Base-by-base conservation (phyloP, 2,329 filamentous ascomycete genomes). In the Didymosphaeria variabile region DNA sequence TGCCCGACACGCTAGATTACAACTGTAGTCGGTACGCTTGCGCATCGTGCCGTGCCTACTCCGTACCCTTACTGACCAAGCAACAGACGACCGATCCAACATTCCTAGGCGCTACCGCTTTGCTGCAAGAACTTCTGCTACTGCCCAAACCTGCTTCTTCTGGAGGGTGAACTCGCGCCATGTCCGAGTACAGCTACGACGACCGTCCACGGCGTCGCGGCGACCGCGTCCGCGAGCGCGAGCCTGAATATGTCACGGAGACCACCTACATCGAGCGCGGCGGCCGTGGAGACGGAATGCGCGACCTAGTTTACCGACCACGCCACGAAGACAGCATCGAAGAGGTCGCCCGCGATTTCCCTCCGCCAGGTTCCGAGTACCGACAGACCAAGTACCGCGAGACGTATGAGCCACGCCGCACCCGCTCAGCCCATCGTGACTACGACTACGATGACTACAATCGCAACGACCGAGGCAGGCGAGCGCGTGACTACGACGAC, bases 281-380 rank as follows among this genome's bases (percentile, higher is more conserved):
- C 78, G 67, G 81, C 75, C 72, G 69, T 34, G 80, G 79, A 57
- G 77, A 74, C 63, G 73, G 77, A 42, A 79, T 79, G 36, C 79
- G 80, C 57, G 83, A 84, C 64, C 79, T 85, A 56, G 82, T 83
- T 72, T 83, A 81, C 72, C 82, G 83, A 60, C 79, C 82, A 53
- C 66, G 65, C n/a, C 89, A 90, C 66, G 90, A 94, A 75, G 90
- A 93, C 72, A 93, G 90, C 77, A 89, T 96, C 73, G 94, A 97
- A 80, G 92, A 96, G 79, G 88, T 96, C 62, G 88, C 88, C 66
- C 89, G 93, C 67, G 91, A 96, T 69, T 97, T 96, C 72, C 92
- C 92, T 34, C 91, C 92, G 7, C 90, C 89, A 6, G 88, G 72
- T 74, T 76, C 71, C 73, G 79, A 82, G 68, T 80, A 80, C 67